These are phyloP conservation scores for Thelephora aurantiotincta DNA, from an alignment of 768 basidiomycete species.

Conservation along the genomic window DNA sequence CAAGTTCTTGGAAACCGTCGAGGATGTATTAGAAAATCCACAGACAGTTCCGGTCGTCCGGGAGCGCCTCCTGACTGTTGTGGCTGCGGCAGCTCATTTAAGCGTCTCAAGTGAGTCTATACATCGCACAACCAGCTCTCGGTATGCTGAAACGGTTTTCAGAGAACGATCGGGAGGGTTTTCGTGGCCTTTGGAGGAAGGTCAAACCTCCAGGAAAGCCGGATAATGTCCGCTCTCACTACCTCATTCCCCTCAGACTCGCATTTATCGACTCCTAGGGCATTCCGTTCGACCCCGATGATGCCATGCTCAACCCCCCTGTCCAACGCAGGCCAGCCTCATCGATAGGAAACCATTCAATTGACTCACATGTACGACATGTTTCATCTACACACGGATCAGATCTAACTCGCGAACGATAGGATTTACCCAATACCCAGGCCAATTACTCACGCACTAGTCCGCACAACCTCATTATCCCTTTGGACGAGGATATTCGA, in stretches of 20 bases:
- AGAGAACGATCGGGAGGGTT: conserved; percentile 24
- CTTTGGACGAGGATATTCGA: conserved; percentile 74
- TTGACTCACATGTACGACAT: neutral
- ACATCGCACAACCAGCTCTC: neutral
- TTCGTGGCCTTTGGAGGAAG: conserved; percentile 65
- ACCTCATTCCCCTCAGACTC: neutral
- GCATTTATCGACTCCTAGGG: conserved; percentile 27
- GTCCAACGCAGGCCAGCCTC: conserved; percentile 25
- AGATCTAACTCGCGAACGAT: too few relatives aligned
- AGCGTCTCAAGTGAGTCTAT: conserved; percentile 31
- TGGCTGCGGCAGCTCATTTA: conserved; percentile 70
- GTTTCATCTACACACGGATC: too few relatives aligned
- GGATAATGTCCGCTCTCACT: conserved; percentile 41
- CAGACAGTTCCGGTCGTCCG: conserved; percentile 68
- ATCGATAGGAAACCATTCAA: conserved; percentile 7
- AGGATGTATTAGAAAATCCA: conserved; percentile 49
- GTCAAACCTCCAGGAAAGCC: conserved; percentile 73
- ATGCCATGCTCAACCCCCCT: conserved; percentile 68
- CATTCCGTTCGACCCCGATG: conserved; percentile 63
- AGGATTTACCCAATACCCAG: too few relatives aligned
- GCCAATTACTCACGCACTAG: too few relatives aligned
- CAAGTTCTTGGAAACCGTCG: conserved; percentile 70
- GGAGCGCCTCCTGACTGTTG: conserved; percentile 66
- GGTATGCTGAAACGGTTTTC: neutral
- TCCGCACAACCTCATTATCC: conserved; percentile 33